These are phyloP conservation scores for Lactuca sativa DNA, from an alignment of 129 eudicot species.

Conservation along the genomic window DNA sequence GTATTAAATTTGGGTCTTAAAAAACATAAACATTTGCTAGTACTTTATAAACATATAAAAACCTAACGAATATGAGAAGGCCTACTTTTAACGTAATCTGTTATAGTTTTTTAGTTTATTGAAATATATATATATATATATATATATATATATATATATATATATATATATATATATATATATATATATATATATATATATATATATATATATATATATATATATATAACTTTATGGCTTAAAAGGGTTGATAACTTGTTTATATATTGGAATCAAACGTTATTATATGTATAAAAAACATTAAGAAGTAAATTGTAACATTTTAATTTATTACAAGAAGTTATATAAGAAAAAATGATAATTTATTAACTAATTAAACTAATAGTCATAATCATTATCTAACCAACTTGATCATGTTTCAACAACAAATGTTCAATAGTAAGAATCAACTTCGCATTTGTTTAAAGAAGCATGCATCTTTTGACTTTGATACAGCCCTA, in stretches of 20 bases:
- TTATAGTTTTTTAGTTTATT: neutral
- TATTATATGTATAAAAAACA: neutral
- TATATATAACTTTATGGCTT: neutral
- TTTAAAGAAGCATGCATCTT: conserved; percentile 11
- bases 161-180: too few species aligned
- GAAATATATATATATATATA: too few species aligned
- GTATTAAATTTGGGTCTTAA: neutral
- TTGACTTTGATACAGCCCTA: conserved; percentile 4
- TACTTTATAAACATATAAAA: too few species aligned
- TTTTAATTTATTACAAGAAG: too few species aligned
- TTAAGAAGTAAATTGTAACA: too few species aligned
- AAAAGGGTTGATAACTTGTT: neutral
- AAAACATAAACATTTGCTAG: neutral
- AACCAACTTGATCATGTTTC: neutral
- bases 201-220: too few species aligned
- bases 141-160: too few species aligned
- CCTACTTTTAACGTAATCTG: neutral
- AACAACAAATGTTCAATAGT: neutral
- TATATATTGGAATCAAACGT: neutral
- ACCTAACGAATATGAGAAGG: neutral
- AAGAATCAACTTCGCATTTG: neutral
- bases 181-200: too few species aligned
- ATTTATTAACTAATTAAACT: too few species aligned
- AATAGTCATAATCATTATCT: too few species aligned
- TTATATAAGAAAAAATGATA: neutral